phyloP scores from a whole-genome alignment of 352 stramenopile species.

The Phytophthora chlamydospora region DNA sequence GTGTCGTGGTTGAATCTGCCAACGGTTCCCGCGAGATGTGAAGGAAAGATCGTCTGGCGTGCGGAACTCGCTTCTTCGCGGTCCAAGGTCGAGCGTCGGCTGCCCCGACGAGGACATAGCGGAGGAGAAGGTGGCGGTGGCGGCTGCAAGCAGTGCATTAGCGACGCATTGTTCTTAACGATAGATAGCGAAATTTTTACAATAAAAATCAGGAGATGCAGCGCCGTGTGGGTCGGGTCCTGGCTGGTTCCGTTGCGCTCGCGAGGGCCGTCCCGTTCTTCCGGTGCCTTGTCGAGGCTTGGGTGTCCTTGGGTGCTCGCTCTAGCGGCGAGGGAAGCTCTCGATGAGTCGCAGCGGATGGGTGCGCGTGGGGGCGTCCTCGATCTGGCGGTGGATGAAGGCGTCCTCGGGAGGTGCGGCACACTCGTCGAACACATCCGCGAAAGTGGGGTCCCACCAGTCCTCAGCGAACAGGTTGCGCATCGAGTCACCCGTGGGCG shows the following conservation, averaged over 20 bases:
- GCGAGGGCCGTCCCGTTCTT: slow-evolving; percentile 10
- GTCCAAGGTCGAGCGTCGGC: not conserved
- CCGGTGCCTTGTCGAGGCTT: not conserved
- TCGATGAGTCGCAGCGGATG: slow-evolving; percentile 41
- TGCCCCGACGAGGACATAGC: not conserved
- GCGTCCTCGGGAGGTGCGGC: slow-evolving; percentile 52
- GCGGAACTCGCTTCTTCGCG: not conserved
- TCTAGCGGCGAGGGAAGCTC: slow-evolving; percentile 39
- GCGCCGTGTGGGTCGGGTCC: slow-evolving; percentile 4
- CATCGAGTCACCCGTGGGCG: slow-evolving; percentile 31
- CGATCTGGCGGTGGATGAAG: slow-evolving; percentile 59
- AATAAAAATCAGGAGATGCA: slow-evolving; percentile 33
- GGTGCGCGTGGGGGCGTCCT: slow-evolving; percentile 23
- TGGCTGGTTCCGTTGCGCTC: slow-evolving; percentile 8
- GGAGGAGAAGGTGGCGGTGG: not conserved
- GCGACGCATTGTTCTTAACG: slow-evolving; percentile 11
- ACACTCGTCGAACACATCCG: slow-evolving; percentile 67
- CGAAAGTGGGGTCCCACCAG: slow-evolving; percentile 47
- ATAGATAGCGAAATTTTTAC: slow-evolving; percentile 29
- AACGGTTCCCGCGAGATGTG: slow-evolving; percentile 6
- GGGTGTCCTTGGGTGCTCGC: not conserved
- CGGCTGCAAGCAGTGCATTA: slow-evolving; percentile 17
- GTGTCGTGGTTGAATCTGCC: slow-evolving; percentile 6
- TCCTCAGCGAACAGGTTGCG: slow-evolving; percentile 37
- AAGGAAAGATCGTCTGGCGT: slow-evolving; percentile 19